Base-by-base conservation (phyloP, 225 moss, liverwort and hornwort species). In the Asterella californica region DNA sequence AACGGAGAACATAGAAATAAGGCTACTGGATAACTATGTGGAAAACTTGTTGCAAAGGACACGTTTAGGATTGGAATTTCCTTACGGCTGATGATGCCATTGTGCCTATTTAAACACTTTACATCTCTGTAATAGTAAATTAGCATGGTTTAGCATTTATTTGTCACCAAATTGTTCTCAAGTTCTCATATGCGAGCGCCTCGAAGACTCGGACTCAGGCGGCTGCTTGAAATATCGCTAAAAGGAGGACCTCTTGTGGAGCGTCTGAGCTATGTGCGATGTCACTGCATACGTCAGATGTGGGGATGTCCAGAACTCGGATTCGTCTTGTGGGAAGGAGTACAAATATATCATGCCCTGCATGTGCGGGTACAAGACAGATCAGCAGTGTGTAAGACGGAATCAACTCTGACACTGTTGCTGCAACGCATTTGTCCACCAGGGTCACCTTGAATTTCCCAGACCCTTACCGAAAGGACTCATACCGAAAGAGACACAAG, bases 61-160 rank as follows among this genome's bases (percentile, higher is more conserved):
- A 50, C 89, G 78, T 76, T 84, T 93, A 75, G 85, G 88, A 76
- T 74, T 92, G 83, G 91, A 82, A 82, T 88, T 96, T 50, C 83
- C 79, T 42, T 75, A 85, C 55, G 82, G 87, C 78, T 89, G 86
- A 84, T 76, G 87, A 49, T 53, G 74, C 32, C 52, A 53, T n/a
- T 48, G 17, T 15, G 11, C 15, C 10, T 65, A 4, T 18, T 65
- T 25, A 10, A 27, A 64, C 64, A 1, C 46, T 37, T 59, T 5
- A 45, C 77, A 47, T 77, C 47, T 65, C 29, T 63, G 77, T 65
- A 77, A 61, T 45, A 62, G 11, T 64, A 77, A 63, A 25, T 48
- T 47, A 77, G 36, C 38, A 25, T 42, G 21, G 45, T 29, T 42
- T 29, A 62, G 29, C 36, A 14, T 45, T 15, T 19, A 32, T 49